Base-by-base conservation (phyloP, 768 basidiomycete genomes). In the Xerocomellus amylosporus region DNA sequence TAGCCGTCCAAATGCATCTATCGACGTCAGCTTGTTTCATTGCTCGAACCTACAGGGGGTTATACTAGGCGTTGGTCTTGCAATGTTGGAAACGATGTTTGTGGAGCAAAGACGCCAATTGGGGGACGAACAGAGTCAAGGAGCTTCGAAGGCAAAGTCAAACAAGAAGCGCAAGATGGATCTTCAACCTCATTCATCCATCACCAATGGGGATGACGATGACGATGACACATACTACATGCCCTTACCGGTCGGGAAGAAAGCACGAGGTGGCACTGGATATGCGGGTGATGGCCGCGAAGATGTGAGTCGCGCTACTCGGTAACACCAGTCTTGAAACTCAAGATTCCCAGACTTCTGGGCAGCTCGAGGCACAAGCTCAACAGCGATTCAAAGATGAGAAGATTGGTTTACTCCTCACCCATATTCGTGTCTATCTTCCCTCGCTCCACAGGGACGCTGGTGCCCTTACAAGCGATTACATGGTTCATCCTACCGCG, bases 31-130 rank as follows among this genome's bases (percentile, higher is more conserved):
- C 13, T 72, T 96, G 54, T 91, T 95, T 66, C 94, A 97, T 72
- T 97, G 94, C 70, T 80, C 90, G 7, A 89, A 91, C 64, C 68
- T 96, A 34, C 89, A 97, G 73, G 95, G 94, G 37, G 83, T 91
- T 14, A 85, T 97, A 58, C 76, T 98, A 6, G 95, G 94, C n/a
- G 79, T 96, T 37, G 94, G 95, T 9, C 79, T 96, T 41, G 83
- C 83, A 34, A 92, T 92, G 84, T 79, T 96, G 40, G 92, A 96
- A 69, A 77, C 83, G 50, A 71, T 79, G 34, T 95, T 87, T 65
- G 69, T 77, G 34, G 83, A 87, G 38, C 82, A 85, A 55, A 68
- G 69, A 13, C 74, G 73, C 43, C 74, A 75, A 38, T 33, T 58
- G 5, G 58, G 64, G 15, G 69, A 68, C 20, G 71, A 68, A 4